Conservation (phyloP, 768 basidiomycete genomes). For the Hemileccinum impolitum region DNA sequence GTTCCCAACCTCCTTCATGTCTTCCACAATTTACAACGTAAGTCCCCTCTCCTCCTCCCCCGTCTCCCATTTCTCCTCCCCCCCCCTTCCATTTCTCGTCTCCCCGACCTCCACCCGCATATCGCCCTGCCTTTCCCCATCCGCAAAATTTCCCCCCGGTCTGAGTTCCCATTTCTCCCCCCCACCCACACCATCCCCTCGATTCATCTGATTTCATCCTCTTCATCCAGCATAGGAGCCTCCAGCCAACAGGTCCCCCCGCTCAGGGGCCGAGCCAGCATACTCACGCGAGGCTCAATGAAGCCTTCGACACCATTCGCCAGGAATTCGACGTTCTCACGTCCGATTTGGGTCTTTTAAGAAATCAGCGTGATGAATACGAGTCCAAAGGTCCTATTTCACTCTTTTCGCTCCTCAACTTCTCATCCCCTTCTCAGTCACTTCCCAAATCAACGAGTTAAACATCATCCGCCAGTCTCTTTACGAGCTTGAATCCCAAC, state of each 20-base stretch:
- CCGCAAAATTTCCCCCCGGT: constrained; percentile 26
- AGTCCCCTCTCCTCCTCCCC: constrained; percentile 14
- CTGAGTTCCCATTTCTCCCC: constrained; percentile 2
- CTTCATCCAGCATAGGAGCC: constrained; percentile 44
- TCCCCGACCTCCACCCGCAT: background rate
- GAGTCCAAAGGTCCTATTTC: constrained; percentile 69
- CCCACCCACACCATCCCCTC: background rate
- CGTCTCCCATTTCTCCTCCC: background rate
- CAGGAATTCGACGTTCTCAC: constrained; percentile 80
- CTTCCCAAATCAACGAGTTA: constrained; percentile 83
- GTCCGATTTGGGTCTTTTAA: constrained; percentile 61
- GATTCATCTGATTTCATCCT: constrained; percentile 15
- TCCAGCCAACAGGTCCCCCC: constrained; percentile 50
- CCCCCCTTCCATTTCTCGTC: background rate
- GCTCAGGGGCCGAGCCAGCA: constrained; percentile 41
- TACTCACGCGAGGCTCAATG: constrained; percentile 53
- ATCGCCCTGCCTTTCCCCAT: background rate
- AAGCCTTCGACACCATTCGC: constrained; percentile 77
- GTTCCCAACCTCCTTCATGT: constrained; percentile 37
- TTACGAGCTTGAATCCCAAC: constrained; percentile 88
- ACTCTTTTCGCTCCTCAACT: background rate
- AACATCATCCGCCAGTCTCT: constrained; percentile 85
- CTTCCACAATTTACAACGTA: constrained; percentile 38
- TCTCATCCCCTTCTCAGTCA: constrained; percentile 43
- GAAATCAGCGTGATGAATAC: constrained; percentile 83